Percentiles rank a stretch among this genome's conserved stretches.
Conservation (phyloP, 1,139 yeast species). For the Saccharomyces hybrid region DNA sequence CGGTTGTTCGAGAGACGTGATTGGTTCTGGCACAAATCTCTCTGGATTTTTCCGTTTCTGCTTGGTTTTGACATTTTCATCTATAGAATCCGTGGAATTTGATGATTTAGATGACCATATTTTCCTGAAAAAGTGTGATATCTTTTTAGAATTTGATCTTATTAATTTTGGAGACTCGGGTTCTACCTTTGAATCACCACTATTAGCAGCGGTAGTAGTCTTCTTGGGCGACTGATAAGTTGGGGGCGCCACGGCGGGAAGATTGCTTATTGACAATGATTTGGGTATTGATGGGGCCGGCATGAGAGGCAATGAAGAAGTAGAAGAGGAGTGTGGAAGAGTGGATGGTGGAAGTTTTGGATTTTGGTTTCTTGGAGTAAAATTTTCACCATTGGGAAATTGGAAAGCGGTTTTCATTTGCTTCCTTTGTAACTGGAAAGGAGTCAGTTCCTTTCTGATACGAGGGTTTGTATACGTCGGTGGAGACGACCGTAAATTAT, state of each 20-base stretch:
- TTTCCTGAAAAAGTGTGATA: constrained; percentile 12
- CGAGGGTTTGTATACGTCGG: background rate
- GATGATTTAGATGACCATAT: constrained; percentile 4
- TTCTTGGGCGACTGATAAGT: background rate
- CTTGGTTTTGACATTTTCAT: constrained; percentile 1
- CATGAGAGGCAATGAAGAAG: background rate
- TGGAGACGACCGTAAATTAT: background rate
- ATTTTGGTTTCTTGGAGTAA: constrained; percentile 23
- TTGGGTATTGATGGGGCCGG: background rate
- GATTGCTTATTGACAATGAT: background rate
- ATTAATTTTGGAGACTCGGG: constrained; percentile 3
- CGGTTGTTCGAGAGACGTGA: background rate
- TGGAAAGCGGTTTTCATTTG: constrained; percentile 26
- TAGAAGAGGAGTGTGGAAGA: background rate
- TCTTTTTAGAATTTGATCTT: constrained; percentile 5
- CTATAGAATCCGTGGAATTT: background rate
- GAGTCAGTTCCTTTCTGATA: constrained; percentile 12
- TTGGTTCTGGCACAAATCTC: background rate
- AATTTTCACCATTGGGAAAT: constrained; percentile 31
- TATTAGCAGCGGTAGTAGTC: background rate
- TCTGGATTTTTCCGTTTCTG: constrained; percentile 3
- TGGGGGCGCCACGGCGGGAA: background rate
- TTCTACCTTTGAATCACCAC: background rate
- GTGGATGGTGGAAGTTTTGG: constrained; percentile 8
- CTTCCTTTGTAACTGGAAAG: constrained; percentile 25